Evolutionary conservation across 495 filamentous ascomycete species (phyloP).

Genomic region (Coniosporium apollinis): DNA sequence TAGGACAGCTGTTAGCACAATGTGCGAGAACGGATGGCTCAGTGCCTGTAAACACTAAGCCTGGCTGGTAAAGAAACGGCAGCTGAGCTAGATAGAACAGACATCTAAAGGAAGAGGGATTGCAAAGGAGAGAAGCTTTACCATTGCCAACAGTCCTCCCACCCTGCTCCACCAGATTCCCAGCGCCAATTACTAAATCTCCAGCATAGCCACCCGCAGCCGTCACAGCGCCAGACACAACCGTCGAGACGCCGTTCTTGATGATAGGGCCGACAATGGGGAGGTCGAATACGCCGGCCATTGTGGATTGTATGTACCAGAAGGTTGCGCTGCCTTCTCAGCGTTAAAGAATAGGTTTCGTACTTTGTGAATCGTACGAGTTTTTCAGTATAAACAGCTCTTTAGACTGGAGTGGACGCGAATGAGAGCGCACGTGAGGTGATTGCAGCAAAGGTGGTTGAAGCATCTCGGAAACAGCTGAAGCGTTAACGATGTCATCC

Average conservation of each 20-base stretch:
- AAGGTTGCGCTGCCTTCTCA: too few species aligned
- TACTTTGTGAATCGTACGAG: neutral
- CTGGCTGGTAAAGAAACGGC: neutral
- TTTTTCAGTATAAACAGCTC: neutral
- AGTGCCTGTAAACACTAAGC: neutral
- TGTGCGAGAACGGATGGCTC: neutral
- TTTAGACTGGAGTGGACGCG: neutral
- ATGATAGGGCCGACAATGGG: constrained; percentile 1
- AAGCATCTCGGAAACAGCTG: too few species aligned
- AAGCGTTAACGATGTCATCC: too few species aligned
- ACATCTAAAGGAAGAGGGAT: too few species aligned
- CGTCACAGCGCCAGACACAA: neutral
- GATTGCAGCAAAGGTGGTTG: too few species aligned
- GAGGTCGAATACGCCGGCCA: neutral
- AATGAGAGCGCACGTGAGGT: neutral
- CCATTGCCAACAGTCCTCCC: constrained; percentile 2
- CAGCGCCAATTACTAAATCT: constrained; percentile 1
- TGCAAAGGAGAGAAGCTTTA: too few species aligned
- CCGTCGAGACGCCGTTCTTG: neutral
- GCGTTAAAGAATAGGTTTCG: neutral
- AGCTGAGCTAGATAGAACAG: too few species aligned
- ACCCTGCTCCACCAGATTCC: constrained; percentile 1
- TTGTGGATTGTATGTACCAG: neutral
- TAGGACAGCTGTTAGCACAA: neutral
- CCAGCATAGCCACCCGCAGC: constrained; percentile 1